These are phyloP conservation scores for Blepharisma stoltei DNA, from an alignment of 73 alveolate species.

Conservation along the genomic window DNA sequence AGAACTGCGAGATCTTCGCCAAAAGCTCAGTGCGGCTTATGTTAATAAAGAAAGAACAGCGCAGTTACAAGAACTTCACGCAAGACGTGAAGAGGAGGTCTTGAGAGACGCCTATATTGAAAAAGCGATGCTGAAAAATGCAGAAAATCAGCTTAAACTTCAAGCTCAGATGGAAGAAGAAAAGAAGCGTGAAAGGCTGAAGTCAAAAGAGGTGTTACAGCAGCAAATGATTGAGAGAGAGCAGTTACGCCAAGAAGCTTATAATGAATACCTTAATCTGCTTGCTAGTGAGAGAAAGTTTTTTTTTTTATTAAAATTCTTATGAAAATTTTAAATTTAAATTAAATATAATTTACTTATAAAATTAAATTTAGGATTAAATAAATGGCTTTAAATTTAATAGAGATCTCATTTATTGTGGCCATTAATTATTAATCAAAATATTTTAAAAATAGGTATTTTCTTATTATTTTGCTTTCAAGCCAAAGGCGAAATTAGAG, in stretches of 20 bases:
- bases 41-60: conserved; percentile 62
- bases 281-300: no score
- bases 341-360: no score
- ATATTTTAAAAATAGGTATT: no score
- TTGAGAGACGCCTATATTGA: conserved; percentile 56
- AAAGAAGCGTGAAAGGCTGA: conserved; percentile 32
- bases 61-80: conserved; percentile 52
- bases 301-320: no score
- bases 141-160: conserved; percentile 35
- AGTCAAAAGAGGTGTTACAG: conserved; percentile 40
- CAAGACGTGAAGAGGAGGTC: conserved; percentile 46
- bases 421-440: no score
- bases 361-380: no score
- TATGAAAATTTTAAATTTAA: no score
- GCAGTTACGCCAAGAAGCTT: conserved; percentile 50
- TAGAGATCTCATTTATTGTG: no score
- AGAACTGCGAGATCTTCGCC: conserved; percentile 55
- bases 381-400: no score
- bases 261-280: conserved; percentile 54
- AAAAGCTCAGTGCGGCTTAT: conserved; percentile 57
- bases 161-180: conserved; percentile 33
- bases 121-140: conserved; percentile 49
- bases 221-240: conserved; percentile 56
- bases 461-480: no score
- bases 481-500: no score